Percentiles rank a stretch among this genome's conserved stretches.
phyloP scores from a whole-genome alignment of 345 rosid genomes.

The Populus pruinosa region DNA sequence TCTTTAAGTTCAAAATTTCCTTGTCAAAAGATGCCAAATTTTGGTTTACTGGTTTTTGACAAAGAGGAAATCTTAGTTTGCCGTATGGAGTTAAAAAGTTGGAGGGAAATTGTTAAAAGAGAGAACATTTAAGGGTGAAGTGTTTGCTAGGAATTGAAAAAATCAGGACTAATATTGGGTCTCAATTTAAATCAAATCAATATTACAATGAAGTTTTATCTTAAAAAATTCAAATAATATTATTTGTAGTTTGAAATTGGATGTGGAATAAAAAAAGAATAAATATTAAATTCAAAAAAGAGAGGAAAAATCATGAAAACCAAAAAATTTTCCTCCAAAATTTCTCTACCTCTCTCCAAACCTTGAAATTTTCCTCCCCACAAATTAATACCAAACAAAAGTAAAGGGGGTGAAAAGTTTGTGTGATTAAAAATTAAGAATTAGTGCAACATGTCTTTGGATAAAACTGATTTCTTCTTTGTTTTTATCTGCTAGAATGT shows the following conservation, averaged over 20 bases:
- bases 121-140: not conserved
- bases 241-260: not conserved
- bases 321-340: not conserved
- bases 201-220: not conserved
- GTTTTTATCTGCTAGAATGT: slow-evolving; percentile 58
- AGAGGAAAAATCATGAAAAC: not conserved
- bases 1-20: not conserved
- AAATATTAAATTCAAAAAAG: not conserved
- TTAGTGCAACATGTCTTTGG: not conserved
- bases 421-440: not conserved
- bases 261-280: not conserved
- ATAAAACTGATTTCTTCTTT: not conserved
- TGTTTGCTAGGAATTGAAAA: not conserved
- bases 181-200: not conserved
- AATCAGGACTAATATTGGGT: not conserved
- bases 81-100: not conserved
- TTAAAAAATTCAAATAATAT: not conserved
- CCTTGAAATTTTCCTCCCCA: not conserved
- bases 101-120: not conserved
- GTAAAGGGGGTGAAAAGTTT: not conserved
- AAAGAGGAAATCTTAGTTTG: not conserved
- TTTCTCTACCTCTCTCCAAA: not conserved
- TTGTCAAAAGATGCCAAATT: not conserved
- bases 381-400: not conserved
- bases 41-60: not conserved